Conservation (phyloP, 1,284 basidiomycete genomes). For the Cutaneotrichosporon spelunceum region DNA sequence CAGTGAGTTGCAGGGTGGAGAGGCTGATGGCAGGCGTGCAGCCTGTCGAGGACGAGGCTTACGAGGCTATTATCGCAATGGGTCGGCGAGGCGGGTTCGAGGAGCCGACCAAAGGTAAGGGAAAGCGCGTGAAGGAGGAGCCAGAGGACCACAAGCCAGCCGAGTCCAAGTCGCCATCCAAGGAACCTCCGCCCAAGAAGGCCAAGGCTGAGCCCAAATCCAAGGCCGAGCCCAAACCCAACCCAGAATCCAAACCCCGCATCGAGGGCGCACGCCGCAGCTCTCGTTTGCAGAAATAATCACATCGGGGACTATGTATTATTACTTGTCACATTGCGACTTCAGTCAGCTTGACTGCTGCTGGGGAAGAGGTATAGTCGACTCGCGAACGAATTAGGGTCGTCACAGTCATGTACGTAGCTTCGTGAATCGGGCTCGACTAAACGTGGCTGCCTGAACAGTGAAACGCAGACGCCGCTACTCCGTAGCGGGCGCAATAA, state of each 20-base stretch:
- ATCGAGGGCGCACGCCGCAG: constrained; percentile 19
- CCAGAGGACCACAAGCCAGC: constrained; percentile 3
- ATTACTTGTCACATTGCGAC: background rate
- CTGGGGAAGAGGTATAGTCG: background rate
- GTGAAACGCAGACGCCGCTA: background rate
- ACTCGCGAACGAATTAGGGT: background rate
- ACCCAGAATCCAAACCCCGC: constrained; percentile 19
- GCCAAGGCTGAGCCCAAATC: constrained; percentile 12
- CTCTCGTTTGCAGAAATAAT: constrained; percentile 9
- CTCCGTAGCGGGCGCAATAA: constrained; percentile 48
- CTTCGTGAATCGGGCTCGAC: background rate
- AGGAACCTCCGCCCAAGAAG: constrained; percentile 8
- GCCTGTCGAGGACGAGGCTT: constrained; percentile 68
- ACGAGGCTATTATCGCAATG: constrained; percentile 63
- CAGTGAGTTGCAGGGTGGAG: constrained; percentile 57
- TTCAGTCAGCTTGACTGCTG: background rate
- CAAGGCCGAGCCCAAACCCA: constrained; percentile 13
- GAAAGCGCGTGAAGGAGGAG: constrained; percentile 9
- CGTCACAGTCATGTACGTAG: background rate
- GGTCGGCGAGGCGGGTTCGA: constrained; percentile 63
- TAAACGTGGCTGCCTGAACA: too few relatives aligned
- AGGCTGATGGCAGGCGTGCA: constrained; percentile 55
- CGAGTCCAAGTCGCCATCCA: background rate
- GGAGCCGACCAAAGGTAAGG: constrained; percentile 2
- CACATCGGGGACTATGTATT: constrained; percentile 1